Evolutionary conservation across 1,139 yeast genomes (phyloP).

Genomic region (Geotrichum klebahnii): DNA sequence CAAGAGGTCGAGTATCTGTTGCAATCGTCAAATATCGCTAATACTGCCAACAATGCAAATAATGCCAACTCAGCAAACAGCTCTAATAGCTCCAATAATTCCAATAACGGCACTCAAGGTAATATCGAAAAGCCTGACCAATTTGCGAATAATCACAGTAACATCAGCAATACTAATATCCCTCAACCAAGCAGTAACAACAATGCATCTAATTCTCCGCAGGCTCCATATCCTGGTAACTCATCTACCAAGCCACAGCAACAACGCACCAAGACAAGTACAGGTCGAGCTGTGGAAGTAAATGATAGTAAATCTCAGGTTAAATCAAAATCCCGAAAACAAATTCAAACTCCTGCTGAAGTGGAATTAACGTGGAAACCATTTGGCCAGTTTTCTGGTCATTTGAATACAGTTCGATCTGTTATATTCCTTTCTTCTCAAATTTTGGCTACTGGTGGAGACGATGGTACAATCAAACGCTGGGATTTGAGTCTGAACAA

Average conservation of each 20-base stretch:
- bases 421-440: constrained; percentile 22
- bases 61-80: neutral
- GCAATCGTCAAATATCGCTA: constrained; percentile 30
- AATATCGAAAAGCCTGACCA: no score
- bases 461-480: constrained; percentile 28
- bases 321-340: neutral
- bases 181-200: neutral
- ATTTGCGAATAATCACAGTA: no score
- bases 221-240: neutral
- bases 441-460: constrained; percentile 27
- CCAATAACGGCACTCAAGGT: no score
- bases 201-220: neutral
- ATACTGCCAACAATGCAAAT: neutral
- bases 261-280: neutral
- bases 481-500: constrained; percentile 24
- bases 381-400: constrained; percentile 16
- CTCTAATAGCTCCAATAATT: neutral
- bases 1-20: constrained; percentile 39
- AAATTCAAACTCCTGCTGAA: neutral
- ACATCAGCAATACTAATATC: no score
- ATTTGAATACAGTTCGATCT: constrained; percentile 24
- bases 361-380: neutral
- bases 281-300: neutral
- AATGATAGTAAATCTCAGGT: neutral
- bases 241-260: neutral